phyloP scores from a whole-genome alignment of 805 yeast species.

The Saturnispora bothae region DNA sequence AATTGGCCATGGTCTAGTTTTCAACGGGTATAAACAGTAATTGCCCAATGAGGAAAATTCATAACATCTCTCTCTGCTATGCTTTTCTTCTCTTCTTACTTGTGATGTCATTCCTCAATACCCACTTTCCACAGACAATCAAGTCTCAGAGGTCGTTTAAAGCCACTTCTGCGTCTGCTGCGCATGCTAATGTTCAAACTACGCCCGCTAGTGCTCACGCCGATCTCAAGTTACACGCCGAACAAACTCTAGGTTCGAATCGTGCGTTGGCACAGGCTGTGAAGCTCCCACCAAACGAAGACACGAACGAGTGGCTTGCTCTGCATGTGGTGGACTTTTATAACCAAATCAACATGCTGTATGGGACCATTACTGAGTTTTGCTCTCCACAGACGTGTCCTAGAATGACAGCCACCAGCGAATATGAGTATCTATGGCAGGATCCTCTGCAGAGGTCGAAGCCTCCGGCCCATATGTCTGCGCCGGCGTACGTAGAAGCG shows the following conservation, averaged over 20 bases:
- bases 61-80: too few species aligned
- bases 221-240: conserved; percentile 81
- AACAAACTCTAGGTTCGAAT: conserved; percentile 89
- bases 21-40: neutral
- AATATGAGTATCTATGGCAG: conserved; percentile 96
- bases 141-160: neutral
- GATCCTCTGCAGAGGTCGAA: conserved; percentile 48
- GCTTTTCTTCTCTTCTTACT: too few species aligned
- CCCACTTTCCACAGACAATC: neutral
- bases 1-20: neutral
- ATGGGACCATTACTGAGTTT: conserved; percentile 87
- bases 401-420: conserved; percentile 94
- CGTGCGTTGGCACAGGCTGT: conserved; percentile 88
- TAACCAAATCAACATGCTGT: conserved; percentile 76
- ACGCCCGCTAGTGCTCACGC: conserved; percentile 48
- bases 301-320: conserved; percentile 92
- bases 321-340: conserved; percentile 83
- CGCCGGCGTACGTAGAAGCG: conserved; percentile 90
- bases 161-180: neutral
- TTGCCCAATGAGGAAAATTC: too few species aligned
- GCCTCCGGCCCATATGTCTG: conserved; percentile 79
- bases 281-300: conserved; percentile 89
- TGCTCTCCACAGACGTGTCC: conserved; percentile 96
- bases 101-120: conserved; percentile 1
- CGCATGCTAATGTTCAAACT: conserved; percentile 8